phyloP scores from a whole-genome alignment of 2,329 filamentous ascomycete species.

The Beauveria caledonica region DNA sequence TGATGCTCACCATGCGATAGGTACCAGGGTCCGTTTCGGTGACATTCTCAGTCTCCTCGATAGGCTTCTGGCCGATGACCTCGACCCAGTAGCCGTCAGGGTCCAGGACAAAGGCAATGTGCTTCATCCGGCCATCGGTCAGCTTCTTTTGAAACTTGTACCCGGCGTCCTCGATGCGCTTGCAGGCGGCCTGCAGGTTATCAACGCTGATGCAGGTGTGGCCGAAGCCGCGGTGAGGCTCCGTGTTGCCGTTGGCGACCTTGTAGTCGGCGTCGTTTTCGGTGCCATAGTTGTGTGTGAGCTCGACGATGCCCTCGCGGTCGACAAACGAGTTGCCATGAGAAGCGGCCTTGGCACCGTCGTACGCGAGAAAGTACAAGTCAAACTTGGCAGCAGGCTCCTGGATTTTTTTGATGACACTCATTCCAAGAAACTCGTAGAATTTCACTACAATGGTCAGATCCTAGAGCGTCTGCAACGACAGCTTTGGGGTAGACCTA shows the following conservation, averaged over 20 bases:
- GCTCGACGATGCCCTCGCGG: constrained; percentile 82
- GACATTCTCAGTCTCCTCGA: constrained; percentile 64
- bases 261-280: constrained; percentile 76
- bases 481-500: constrained; percentile 26
- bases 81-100: constrained; percentile 86
- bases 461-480: neutral
- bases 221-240: constrained; percentile 75
- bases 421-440: constrained; percentile 89
- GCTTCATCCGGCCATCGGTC: constrained; percentile 74
- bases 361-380: constrained; percentile 90
- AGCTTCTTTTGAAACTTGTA: constrained; percentile 96
- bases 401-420: constrained; percentile 67
- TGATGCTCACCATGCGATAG: constrained; percentile 58
- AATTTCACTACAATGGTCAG: constrained; percentile 58
- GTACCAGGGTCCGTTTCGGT: constrained; percentile 64
- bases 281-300: constrained; percentile 80
- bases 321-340: constrained; percentile 65
- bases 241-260: constrained; percentile 82
- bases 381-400: constrained; percentile 88
- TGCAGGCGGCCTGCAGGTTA: constrained; percentile 81
- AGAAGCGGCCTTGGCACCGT: constrained; percentile 66
- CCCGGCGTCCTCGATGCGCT: constrained; percentile 80
- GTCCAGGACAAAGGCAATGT: constrained; percentile 86
- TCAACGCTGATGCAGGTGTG: constrained; percentile 80
- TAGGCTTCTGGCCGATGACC: constrained; percentile 62